Evolutionary conservation across 2,329 filamentous ascomycete genomes (phyloP).

Genomic region (Hypomyces rosellus): DNA sequence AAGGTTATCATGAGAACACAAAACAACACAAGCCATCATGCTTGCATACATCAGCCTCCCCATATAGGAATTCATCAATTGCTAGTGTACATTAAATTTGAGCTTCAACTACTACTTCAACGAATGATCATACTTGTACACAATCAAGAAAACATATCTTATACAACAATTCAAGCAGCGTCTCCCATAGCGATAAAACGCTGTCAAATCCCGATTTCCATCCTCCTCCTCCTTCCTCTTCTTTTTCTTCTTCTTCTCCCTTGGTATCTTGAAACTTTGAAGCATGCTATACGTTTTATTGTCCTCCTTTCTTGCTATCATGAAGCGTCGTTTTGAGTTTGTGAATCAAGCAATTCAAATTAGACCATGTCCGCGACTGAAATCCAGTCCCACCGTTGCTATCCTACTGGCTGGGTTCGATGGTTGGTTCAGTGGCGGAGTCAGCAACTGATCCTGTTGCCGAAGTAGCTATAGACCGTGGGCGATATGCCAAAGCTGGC

Average conservation of each 20-base stretch:
- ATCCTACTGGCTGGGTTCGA: conserved; percentile 1
- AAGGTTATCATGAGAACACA: no score
- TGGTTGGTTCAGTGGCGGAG: conserved; percentile 1
- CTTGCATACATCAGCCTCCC: no score
- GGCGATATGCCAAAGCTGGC: conserved; percentile 53
- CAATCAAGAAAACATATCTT: background rate
- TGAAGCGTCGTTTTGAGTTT: background rate
- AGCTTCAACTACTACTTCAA: background rate
- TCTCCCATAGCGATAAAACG: background rate
- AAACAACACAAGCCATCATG: no score
- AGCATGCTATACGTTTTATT: background rate
- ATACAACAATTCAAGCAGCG: no score
- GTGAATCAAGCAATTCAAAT: background rate
- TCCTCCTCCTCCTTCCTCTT: background rate
- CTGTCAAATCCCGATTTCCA: background rate
- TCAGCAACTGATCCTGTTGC: conserved; percentile 13
- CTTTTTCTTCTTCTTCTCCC: background rate
- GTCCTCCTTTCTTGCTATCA: background rate
- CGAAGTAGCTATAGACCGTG: conserved; percentile 16
- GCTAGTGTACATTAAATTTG: no score
- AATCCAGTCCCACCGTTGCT: background rate
- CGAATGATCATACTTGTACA: background rate
- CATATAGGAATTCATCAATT: no score
- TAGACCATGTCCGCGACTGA: background rate
- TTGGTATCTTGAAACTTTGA: conserved; percentile 5